Conservation (phyloP, 345 rosid species). For the Kernera saxatilis region DNA sequence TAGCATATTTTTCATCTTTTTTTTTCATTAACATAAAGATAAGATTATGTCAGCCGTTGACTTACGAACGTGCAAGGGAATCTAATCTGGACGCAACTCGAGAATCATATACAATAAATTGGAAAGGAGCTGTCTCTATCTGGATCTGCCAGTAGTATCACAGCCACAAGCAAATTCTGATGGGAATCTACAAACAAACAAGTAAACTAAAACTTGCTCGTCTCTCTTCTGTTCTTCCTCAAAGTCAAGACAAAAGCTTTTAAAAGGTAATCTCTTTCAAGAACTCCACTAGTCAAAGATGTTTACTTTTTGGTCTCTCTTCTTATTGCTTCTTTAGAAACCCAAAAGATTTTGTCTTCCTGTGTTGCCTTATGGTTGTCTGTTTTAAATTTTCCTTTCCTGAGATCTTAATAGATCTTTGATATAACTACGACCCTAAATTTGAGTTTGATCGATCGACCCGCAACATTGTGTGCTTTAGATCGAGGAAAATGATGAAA, state of each 20-base stretch:
- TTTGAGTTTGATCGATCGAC: not conserved
- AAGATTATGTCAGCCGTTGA: constrained; percentile 18
- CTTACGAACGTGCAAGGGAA: not conserved
- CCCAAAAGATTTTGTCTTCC: not conserved
- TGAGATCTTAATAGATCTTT: not conserved
- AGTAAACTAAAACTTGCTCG: not conserved
- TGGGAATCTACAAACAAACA: not conserved
- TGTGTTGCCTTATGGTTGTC: not conserved
- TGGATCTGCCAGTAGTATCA: constrained; percentile 1
- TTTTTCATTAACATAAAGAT: not conserved
- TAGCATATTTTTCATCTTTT: too few relatives aligned
- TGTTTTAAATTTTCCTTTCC: not conserved
- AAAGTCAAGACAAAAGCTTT: not conserved
- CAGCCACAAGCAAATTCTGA: constrained; percentile 3
- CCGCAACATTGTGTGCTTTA: not conserved
- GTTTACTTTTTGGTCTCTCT: not conserved
- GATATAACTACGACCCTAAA: not conserved
- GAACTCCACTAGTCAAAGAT: not conserved
- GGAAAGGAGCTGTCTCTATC: constrained; percentile 1
- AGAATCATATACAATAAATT: not conserved
- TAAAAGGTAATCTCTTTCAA: constrained; percentile 10
- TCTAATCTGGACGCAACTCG: constrained; percentile 3
- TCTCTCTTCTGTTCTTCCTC: not conserved
- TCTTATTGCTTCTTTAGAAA: not conserved
- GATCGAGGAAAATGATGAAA: not conserved